Evolutionary conservation across 2,329 filamentous ascomycete genomes (phyloP).

Genomic region (Fusarium foetens): DNA sequence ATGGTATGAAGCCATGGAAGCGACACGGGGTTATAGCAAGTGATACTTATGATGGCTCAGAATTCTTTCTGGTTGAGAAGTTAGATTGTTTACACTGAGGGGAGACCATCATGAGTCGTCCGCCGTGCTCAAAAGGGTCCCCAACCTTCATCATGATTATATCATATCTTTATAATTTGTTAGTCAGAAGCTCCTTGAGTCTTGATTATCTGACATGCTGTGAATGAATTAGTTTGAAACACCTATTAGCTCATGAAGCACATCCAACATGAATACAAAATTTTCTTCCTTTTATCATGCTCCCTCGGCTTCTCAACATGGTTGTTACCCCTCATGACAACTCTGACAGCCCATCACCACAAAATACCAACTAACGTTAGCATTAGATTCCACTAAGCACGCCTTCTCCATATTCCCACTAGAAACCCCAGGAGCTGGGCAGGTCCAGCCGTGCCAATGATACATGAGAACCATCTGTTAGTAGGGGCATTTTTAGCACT

Average conservation of each 20-base stretch:
- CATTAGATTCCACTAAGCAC: not conserved
- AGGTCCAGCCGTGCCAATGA: conserved; percentile 29
- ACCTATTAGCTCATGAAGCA: not conserved
- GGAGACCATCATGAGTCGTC: conserved; percentile 1
- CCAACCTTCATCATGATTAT: not conserved
- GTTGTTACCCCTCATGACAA: not conserved
- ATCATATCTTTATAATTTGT: not conserved
- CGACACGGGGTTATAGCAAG: not conserved
- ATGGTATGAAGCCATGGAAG: not conserved
- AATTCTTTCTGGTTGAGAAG: not conserved
- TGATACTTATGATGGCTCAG: not conserved
- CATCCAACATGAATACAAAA: not conserved
- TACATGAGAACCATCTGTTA: not conserved
- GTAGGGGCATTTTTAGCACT: not conserved
- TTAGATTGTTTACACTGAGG: not conserved
- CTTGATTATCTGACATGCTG: not conserved
- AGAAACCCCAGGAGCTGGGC: not conserved
- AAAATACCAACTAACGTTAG: not conserved
- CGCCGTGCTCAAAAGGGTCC: not conserved
- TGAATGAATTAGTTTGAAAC: too few relatives aligned
- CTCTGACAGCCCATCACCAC: not conserved
- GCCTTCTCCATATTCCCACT: conserved; percentile 1
- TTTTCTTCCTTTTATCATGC: not conserved
- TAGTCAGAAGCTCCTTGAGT: not conserved
- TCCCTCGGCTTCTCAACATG: not conserved